Conservation (phyloP, 495 filamentous ascomycete species). For the Penicillium cinerascens region DNA sequence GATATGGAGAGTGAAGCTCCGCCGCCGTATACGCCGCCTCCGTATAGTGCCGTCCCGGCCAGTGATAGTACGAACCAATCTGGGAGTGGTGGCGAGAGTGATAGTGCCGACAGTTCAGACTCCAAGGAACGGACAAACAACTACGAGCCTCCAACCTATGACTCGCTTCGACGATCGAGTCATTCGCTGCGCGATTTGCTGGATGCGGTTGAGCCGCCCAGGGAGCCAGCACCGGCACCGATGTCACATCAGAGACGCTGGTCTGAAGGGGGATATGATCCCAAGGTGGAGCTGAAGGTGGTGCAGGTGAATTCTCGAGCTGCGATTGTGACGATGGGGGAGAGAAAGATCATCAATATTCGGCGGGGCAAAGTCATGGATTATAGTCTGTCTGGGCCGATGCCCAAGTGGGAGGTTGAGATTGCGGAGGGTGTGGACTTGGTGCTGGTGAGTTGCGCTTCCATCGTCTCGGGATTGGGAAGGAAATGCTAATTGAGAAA, state of each 20-base stretch:
- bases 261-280: constrained; percentile 7
- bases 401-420: constrained; percentile 23
- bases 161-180: constrained; percentile 12
- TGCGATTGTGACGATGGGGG: constrained; percentile 22
- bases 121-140: background rate
- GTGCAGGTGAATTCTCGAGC: constrained; percentile 11
- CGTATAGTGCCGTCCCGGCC: background rate
- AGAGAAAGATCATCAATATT: constrained; percentile 20
- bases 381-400: constrained; percentile 5
- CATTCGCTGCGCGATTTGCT: constrained; percentile 20
- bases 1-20: background rate
- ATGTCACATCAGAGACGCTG: constrained; percentile 6
- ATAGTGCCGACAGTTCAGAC: constrained; percentile 1
- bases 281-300: constrained; percentile 15
- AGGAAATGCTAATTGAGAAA: background rate
- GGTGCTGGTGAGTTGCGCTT: constrained; percentile 18
- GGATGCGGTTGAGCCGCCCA: constrained; percentile 23
- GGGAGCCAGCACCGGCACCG: constrained; percentile 18
- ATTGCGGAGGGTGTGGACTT: constrained; percentile 28
- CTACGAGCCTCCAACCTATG: constrained; percentile 10
- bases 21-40: constrained; percentile 1
- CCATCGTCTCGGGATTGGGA: background rate
- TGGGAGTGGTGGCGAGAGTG: background rate
- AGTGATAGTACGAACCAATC: background rate
- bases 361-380: constrained; percentile 16